Evolutionary conservation across 768 basidiomycete genomes (phyloP), one percentile per base, ranked within the genome.

Genomic region (Hydnum rufescens): DNA sequence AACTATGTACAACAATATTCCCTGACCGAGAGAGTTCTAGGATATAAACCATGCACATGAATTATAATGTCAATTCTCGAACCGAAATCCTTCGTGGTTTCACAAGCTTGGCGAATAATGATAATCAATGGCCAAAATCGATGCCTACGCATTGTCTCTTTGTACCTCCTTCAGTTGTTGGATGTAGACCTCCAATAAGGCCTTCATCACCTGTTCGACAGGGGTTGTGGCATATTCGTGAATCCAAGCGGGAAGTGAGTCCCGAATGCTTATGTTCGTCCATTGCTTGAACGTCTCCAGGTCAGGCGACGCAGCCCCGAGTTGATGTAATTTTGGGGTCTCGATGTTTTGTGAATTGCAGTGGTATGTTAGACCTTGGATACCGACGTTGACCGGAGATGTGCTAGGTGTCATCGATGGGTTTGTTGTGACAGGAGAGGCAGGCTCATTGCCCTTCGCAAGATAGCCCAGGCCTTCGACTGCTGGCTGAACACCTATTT

Each of bases 281-380:
- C 65, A 84, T 83, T 2, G 81, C 81, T 62, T 82, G 82, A 82
- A 82, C 28, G 51, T 44, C n/a, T 44, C 82, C 22, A 85, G 80
- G 59, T 86, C 82, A 1, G 85, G 83, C 0, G 83, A 85, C n/a
- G 82, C 84, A 62, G 88, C 82, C 30, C 86, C 87, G 8, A 89
- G 68, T 62, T 88, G 87, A 26, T 82, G 75, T 76, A 87, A 80
- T 22, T 78, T 82, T 51, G 87, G 65, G n/a, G 81, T 85, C 51
- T 73, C 71, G 49, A 58, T 55, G 30, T 49, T 52, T 49, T 51
- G 54, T 22, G 39, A 54, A 23, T 51, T 51, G 32, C 49, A 53
- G 31, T 60, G 51, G 48, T 59, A 56, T 51, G 31, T 54, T 51
- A 53, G 42, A 53, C 31, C 43, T 52, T 47, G 51, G 31, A 39